Conservation (phyloP, 2,329 filamentous ascomycete species). For the Stylonectria norvegica region DNA sequence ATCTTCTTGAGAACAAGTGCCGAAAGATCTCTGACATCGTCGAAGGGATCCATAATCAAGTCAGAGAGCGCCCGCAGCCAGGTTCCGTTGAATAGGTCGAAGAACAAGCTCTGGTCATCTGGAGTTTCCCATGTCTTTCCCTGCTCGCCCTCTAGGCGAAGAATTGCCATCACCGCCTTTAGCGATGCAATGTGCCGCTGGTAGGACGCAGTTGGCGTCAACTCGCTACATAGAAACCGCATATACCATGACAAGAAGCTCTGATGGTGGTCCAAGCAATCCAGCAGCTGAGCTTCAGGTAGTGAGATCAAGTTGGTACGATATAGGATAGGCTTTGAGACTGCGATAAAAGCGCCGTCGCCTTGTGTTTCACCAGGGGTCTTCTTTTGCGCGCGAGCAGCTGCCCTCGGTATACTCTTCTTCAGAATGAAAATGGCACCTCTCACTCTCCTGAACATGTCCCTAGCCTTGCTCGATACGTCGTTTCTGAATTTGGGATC, state of each 20-base stretch:
- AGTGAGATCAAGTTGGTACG: constrained; percentile 39
- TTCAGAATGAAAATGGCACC: constrained; percentile 59
- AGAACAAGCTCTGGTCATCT: constrained; percentile 40
- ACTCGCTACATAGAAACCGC: constrained; percentile 66
- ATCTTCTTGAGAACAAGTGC: constrained; percentile 48
- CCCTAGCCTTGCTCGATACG: constrained; percentile 68
- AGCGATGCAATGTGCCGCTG: constrained; percentile 82
- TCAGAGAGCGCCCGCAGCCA: constrained; percentile 69
- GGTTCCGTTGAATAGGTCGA: constrained; percentile 41
- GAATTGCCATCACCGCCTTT: constrained; percentile 64
- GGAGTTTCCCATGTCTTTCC: constrained; percentile 37
- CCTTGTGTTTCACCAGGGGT: constrained; percentile 4
- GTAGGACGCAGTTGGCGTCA: constrained; percentile 81
- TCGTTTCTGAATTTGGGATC: constrained; percentile 86
- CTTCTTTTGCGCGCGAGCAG: constrained; percentile 35
- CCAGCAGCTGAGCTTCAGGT: constrained; percentile 35
- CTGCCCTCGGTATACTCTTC: constrained; percentile 39
- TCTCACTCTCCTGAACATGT: constrained; percentile 72
- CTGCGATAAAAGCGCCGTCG: constrained; percentile 3
- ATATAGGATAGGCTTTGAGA: constrained; percentile 33
- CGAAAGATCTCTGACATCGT: constrained; percentile 72
- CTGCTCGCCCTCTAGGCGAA: constrained; percentile 65
- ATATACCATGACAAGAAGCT: constrained; percentile 74
- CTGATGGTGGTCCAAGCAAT: constrained; percentile 49
- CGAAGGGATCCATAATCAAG: constrained; percentile 83